Percentiles rank a stretch among this genome's conserved stretches.
Evolutionary conservation across 2,329 filamentous ascomycete species (phyloP).

Genomic region (Ophiostoma quercus): DNA sequence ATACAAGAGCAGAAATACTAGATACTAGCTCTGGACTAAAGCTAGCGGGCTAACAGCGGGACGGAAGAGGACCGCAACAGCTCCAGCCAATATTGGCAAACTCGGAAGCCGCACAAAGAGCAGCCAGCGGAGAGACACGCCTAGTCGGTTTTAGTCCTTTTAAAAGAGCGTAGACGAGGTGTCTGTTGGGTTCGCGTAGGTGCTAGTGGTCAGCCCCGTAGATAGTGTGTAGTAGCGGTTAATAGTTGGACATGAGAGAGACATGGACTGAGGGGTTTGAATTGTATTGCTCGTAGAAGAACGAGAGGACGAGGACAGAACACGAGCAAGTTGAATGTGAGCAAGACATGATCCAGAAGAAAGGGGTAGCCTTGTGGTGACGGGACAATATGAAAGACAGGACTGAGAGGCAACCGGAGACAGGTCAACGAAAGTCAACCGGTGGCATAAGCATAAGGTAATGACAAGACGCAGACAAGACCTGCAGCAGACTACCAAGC

Average conservation of each 20-base stretch:
- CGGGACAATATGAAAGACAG: neutral
- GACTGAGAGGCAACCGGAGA: neutral
- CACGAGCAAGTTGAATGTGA: neutral
- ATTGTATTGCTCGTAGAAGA: too few species aligned
- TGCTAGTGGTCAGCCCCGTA: slow-evolving; percentile 5
- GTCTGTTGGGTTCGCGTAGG: neutral
- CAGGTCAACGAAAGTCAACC: neutral
- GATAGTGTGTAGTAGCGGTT: neutral
- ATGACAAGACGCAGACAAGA: neutral
- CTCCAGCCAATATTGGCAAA: neutral
- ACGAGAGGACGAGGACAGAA: neutral
- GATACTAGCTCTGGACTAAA: neutral
- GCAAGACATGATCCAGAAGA: slow-evolving; percentile 5
- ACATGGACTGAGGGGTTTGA: too few species aligned
- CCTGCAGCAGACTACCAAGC: too few species aligned
- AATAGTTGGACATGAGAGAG: neutral
- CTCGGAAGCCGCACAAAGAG: neutral
- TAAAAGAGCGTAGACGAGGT: neutral
- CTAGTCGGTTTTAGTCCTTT: too few species aligned
- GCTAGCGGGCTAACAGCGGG: neutral
- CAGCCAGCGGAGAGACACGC: too few species aligned
- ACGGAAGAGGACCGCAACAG: neutral
- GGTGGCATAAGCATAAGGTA: neutral
- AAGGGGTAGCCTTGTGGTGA: neutral
- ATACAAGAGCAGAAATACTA: neutral